These are phyloP conservation scores for Colletotrichum cordylinicola DNA, from an alignment of 2,329 filamentous ascomycete species.

Conservation along the genomic window DNA sequence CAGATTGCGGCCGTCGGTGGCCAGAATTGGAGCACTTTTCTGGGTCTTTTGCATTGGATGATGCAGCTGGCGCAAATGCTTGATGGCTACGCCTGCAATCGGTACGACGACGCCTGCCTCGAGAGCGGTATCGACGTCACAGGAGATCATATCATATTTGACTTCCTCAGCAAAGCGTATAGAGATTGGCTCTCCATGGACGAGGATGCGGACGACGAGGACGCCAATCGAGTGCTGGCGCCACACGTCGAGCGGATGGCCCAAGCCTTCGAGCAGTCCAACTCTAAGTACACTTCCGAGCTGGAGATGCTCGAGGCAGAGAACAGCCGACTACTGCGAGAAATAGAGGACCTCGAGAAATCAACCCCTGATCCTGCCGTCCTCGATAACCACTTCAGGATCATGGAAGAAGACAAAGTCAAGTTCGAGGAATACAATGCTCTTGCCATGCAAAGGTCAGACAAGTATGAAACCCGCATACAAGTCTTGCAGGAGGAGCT, in stretches of 20 bases:
- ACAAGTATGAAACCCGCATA: slow-evolving; percentile 85
- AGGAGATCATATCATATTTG: slow-evolving; percentile 91
- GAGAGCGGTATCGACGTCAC: slow-evolving; percentile 88
- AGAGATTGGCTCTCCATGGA: slow-evolving; percentile 93
- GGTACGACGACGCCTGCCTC: slow-evolving; percentile 88
- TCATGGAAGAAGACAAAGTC: slow-evolving; percentile 90
- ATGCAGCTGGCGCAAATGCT: slow-evolving; percentile 97
- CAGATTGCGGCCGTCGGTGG: slow-evolving; percentile 94
- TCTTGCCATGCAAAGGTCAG: slow-evolving; percentile 80
- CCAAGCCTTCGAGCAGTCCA: slow-evolving; percentile 82
- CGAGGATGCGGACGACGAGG: slow-evolving; percentile 86
- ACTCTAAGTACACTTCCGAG: slow-evolving; percentile 84
- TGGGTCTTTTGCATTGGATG: slow-evolving; percentile 97
- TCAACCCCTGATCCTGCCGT: slow-evolving; percentile 82
- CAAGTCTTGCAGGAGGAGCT: slow-evolving; percentile 87
- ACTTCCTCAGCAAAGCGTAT: slow-evolving; percentile 89
- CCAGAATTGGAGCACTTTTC: slow-evolving; percentile 95
- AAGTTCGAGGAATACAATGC: slow-evolving; percentile 97
- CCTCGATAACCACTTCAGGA: slow-evolving; percentile 87
- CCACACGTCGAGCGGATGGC: slow-evolving; percentile 92
- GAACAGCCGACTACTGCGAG: slow-evolving; percentile 78
- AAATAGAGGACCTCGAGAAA: slow-evolving; percentile 90
- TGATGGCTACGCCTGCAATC: slow-evolving; percentile 77
- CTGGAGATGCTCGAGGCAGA: slow-evolving; percentile 87
- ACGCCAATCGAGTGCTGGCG: slow-evolving; percentile 76